phyloP scores from a whole-genome alignment of 257 asterid genomes.

The Gentiana dahurica region DNA sequence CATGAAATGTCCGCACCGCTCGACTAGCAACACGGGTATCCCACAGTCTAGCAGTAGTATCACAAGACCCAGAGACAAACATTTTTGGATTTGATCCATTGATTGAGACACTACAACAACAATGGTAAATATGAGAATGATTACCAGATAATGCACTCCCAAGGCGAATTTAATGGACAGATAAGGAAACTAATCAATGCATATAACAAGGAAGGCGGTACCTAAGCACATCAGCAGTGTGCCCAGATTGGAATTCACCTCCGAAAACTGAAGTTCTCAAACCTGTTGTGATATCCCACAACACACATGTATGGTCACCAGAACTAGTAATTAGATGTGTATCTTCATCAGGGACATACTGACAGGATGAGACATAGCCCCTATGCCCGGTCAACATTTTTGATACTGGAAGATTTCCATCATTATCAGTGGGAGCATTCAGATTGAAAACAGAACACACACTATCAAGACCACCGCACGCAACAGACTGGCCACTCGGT shows the following conservation, averaged over 20 bases:
- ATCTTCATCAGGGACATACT: conserved; percentile 91
- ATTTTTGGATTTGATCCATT: conserved; percentile 65
- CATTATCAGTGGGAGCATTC: conserved; percentile 73
- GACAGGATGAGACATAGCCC: conserved; percentile 93
- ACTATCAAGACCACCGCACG: conserved; percentile 97
- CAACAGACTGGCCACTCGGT: conserved; percentile 85
- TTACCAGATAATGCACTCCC: conserved; percentile 5
- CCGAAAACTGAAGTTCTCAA: conserved; percentile 90
- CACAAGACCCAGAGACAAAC: conserved; percentile 97
- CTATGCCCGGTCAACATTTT: conserved; percentile 89
- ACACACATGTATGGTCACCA: conserved; percentile 90
- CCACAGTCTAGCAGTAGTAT: conserved; percentile 91
- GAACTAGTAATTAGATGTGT: conserved; percentile 85
- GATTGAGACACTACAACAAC: conserved; percentile 68
- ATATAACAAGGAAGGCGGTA: conserved; percentile 12
- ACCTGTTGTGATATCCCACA: conserved; percentile 98
- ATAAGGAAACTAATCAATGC: background rate
- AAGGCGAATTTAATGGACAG: background rate
- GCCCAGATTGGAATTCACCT: conserved; percentile 98
- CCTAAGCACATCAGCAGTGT: conserved; percentile 84
- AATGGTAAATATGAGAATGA: conserved; percentile 7
- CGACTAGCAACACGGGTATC: conserved; percentile 98
- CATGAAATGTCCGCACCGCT: conserved; percentile 84
- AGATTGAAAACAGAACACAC: conserved; percentile 89
- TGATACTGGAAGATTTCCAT: conserved; percentile 74